A percentile compares a stretch with the other conserved stretches of the same genome.
Evolutionary conservation across 139 green algal species (phyloP).

Genomic region (Astrephomene gubernaculifera): DNA sequence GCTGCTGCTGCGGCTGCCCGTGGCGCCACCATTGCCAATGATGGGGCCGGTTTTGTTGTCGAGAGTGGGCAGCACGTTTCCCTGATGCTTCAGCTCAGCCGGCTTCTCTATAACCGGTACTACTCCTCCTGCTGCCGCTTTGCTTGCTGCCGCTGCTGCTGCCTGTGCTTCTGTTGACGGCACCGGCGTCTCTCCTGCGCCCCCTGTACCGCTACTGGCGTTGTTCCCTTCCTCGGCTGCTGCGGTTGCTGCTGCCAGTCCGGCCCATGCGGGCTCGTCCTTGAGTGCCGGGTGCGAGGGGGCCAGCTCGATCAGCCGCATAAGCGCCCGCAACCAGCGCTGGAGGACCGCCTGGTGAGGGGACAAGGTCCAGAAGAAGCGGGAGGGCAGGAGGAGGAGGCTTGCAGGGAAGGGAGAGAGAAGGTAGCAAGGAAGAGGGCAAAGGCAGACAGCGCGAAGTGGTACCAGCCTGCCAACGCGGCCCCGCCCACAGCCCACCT

Average conservation of each 20-base stretch:
- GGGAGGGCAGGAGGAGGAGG: background rate
- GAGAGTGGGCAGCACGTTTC: too few relatives aligned
- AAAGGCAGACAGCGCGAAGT: background rate
- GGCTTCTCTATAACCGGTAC: too few relatives aligned
- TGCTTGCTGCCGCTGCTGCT: background rate
- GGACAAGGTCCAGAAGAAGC: too few relatives aligned
- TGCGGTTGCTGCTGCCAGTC: background rate
- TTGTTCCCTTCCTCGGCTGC: background rate
- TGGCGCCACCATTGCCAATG: too few relatives aligned
- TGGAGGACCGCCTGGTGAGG: constrained; percentile 42
- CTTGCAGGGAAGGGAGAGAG: background rate
- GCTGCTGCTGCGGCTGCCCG: too few relatives aligned
- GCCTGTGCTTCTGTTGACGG: background rate
- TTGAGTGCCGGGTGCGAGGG: constrained; percentile 70
- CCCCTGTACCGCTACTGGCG: background rate
- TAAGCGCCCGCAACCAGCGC: constrained; percentile 74
- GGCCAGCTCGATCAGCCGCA: constrained; percentile 77
- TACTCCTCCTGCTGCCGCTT: too few relatives aligned
- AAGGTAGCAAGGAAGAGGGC: background rate
- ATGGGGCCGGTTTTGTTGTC: too few relatives aligned
- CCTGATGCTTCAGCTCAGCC: too few relatives aligned
- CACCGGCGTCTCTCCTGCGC: too few relatives aligned
- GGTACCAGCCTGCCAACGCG: background rate
- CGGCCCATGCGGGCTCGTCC: constrained; percentile 1
- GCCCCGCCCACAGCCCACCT: constrained; percentile 43